phyloP scores from a whole-genome alignment of 148 eudicot species.

The Fagopyrum homotropicum region DNA sequence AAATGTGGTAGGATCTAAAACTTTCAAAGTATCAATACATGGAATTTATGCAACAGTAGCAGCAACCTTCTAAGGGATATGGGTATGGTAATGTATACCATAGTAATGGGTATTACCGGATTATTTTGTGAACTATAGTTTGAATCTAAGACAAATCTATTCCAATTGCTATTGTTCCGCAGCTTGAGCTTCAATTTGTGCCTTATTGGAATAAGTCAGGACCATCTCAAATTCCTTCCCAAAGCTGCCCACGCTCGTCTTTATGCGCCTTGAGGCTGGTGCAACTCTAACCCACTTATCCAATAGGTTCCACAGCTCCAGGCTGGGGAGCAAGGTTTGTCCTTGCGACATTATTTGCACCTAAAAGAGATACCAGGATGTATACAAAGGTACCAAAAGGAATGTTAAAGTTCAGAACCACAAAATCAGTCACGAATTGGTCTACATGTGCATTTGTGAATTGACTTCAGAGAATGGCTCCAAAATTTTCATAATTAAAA shows the following conservation, averaged over 20 bases:
- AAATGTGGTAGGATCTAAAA: too few relatives aligned
- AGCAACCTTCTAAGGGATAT: too few relatives aligned
- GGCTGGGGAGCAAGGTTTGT: constrained; percentile 51
- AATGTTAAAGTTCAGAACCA: neutral
- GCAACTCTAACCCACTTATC: constrained; percentile 57
- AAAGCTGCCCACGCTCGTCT: constrained; percentile 45
- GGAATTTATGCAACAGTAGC: too few relatives aligned
- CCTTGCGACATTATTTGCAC: constrained; percentile 70
- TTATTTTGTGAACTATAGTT: neutral
- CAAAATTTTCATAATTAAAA: neutral
- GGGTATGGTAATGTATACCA: too few relatives aligned
- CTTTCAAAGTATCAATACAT: too few relatives aligned
- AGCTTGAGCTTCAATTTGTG: neutral
- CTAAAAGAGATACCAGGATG: constrained; percentile 24
- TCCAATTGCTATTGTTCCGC: neutral
- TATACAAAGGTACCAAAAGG: neutral
- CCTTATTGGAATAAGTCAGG: constrained; percentile 44
- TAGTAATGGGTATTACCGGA: neutral
- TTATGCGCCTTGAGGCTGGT: constrained; percentile 34
- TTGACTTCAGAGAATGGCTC: too few relatives aligned
- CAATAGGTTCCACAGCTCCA: constrained; percentile 45
- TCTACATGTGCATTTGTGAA: too few relatives aligned
- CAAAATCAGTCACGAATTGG: neutral
- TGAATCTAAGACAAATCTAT: neutral
- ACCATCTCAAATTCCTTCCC: constrained; percentile 78